A percentile compares a stretch with the other conserved stretches of the same genome.
phyloP scores from a whole-genome alignment of 768 basidiomycete genomes.

The Hericium coralloides region DNA sequence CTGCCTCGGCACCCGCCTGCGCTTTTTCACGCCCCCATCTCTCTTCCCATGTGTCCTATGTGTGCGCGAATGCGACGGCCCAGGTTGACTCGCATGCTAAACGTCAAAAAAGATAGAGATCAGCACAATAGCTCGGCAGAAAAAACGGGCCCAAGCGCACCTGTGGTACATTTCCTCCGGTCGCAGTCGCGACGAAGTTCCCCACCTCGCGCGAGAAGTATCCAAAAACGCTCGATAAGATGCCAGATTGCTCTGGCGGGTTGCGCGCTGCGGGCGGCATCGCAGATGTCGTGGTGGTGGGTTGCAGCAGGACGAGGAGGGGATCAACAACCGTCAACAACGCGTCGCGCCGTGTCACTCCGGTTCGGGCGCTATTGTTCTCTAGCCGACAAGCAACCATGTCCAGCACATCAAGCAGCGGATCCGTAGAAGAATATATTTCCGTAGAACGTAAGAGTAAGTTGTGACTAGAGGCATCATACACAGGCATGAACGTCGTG shows the following conservation, averaged over 20 bases:
- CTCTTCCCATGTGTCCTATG: neutral
- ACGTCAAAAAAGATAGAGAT: neutral
- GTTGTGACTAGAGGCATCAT: neutral
- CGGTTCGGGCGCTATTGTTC: neutral
- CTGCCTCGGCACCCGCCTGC: neutral
- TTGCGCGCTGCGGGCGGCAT: neutral
- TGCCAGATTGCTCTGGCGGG: constrained; percentile 21
- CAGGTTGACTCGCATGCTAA: neutral
- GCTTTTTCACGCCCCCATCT: no score
- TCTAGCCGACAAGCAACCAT: neutral
- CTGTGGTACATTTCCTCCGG: constrained; percentile 28
- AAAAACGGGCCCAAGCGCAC: neutral
- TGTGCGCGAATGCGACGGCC: neutral
- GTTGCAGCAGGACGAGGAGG: neutral
- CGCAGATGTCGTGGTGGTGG: constrained; percentile 1
- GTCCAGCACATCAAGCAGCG: neutral
- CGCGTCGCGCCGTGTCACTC: neutral
- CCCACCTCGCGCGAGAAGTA: constrained; percentile 66
- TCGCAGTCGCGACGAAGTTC: constrained; percentile 61
- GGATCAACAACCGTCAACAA: neutral
- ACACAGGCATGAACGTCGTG: neutral
- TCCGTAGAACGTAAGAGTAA: neutral
- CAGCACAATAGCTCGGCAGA: neutral
- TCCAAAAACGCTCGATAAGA: constrained; percentile 56
- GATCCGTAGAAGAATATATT: neutral